Evolutionary conservation across 306 rosid species (phyloP).

Genomic region (Mimosa pudica): DNA sequence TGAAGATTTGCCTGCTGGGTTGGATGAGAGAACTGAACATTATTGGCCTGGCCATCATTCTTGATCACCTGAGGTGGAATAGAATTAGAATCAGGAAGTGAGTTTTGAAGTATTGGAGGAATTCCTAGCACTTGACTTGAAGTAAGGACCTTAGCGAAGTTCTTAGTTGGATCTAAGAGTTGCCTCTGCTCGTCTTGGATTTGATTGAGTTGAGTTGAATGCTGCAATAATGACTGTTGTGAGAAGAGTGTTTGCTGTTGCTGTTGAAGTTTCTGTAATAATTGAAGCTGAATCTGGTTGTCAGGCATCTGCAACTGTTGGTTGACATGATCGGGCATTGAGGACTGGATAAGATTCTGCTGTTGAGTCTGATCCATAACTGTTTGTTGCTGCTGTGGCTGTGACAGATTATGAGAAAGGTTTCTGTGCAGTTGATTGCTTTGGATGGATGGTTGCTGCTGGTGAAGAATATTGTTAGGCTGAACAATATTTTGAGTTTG

Average conservation of each 20-base stretch:
- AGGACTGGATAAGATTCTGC: slow-evolving; percentile 55
- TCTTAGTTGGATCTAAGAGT: slow-evolving; percentile 59
- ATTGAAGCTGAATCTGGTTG: slow-evolving; percentile 66
- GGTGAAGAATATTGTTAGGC: slow-evolving; percentile 57
- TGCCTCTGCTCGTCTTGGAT: slow-evolving; percentile 82
- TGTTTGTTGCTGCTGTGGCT: slow-evolving; percentile 59
- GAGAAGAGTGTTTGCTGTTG: slow-evolving; percentile 59
- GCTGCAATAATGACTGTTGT: slow-evolving; percentile 69
- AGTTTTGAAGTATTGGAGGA: slow-evolving; percentile 50
- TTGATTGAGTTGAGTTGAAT: slow-evolving; percentile 64
- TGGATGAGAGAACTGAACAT: slow-evolving; percentile 54
- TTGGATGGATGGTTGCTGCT: slow-evolving; percentile 67
- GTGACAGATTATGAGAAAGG: slow-evolving; percentile 62
- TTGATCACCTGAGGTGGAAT: slow-evolving; percentile 56
- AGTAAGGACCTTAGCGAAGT: slow-evolving; percentile 52
- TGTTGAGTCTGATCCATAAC: slow-evolving; percentile 63
- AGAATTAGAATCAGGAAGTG: slow-evolving; percentile 50
- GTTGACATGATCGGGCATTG: slow-evolving; percentile 60
- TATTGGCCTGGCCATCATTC: slow-evolving; percentile 50
- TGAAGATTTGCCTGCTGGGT: slow-evolving; percentile 69
- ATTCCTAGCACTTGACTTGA: slow-evolving; percentile 61
- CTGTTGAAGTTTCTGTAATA: slow-evolving; percentile 82
- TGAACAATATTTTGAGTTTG: slow-evolving; percentile 71
- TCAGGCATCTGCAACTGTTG: slow-evolving; percentile 78
- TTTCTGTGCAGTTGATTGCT: slow-evolving; percentile 64